Percentiles rank a stretch among this genome's conserved stretches.
Conservation (phyloP, 768 basidiomycete genomes). For the Pisolithus marmoratus region DNA sequence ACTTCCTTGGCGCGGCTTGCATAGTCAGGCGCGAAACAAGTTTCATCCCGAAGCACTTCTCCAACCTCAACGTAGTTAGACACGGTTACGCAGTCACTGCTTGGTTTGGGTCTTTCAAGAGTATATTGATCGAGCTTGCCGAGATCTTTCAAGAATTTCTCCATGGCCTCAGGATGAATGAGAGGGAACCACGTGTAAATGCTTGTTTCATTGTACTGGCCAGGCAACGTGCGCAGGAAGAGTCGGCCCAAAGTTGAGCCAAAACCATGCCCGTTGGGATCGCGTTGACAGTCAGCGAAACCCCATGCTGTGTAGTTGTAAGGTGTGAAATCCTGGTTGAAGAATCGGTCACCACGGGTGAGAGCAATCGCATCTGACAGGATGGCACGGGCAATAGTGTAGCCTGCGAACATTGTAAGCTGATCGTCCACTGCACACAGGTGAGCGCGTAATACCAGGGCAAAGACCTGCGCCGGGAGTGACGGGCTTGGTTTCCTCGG, state of each 20-base stretch:
- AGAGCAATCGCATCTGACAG: conserved; percentile 83
- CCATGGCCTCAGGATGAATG: conserved; percentile 72
- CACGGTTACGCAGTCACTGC: conserved; percentile 26
- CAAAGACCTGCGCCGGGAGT: conserved; percentile 80
- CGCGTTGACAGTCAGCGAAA: conserved; percentile 75
- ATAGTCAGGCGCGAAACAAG: conserved; percentile 45
- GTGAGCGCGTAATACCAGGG: conserved; percentile 46
- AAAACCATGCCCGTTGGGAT: conserved; percentile 64
- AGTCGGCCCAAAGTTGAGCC: conserved; percentile 67
- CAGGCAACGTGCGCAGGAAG: conserved; percentile 67
- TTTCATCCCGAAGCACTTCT: conserved; percentile 43
- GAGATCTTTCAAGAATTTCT: conserved; percentile 49
- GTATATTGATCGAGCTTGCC: conserved; percentile 51
- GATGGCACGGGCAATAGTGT: conserved; percentile 81
- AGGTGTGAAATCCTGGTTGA: conserved; percentile 77
- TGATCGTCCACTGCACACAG: background rate
- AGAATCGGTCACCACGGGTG: conserved; percentile 80
- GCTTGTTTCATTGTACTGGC: conserved; percentile 62
- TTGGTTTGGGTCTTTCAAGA: conserved; percentile 40
- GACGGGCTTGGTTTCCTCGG: conserved; percentile 70
- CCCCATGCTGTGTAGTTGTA: conserved; percentile 82
- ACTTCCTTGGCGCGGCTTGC: conserved; percentile 46
- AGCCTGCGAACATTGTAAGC: conserved; percentile 38
- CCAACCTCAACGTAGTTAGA: conserved; percentile 46
- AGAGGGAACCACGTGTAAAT: conserved; percentile 86